Conservation (phyloP, 306 rosid species). For the Hylodesmum podocarpum region DNA sequence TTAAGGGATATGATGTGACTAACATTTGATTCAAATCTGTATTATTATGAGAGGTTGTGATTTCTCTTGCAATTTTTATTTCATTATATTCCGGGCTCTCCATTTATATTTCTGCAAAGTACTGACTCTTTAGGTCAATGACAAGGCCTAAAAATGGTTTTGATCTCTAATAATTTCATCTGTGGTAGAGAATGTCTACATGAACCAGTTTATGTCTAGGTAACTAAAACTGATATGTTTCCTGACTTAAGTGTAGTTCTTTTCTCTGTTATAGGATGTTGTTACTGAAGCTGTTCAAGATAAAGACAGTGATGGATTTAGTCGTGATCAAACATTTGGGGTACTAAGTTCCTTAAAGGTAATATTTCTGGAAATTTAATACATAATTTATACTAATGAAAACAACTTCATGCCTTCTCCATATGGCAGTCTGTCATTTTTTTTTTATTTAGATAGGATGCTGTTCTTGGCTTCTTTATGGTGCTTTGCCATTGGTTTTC, state of each 20-base stretch:
- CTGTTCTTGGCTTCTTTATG: conserved; percentile 6
- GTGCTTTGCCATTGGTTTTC: conserved; percentile 18
- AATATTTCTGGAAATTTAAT: conserved; percentile 19
- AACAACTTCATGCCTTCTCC: conserved; percentile 9
- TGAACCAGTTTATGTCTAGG: conserved; percentile 5
- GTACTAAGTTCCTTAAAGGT: conserved; percentile 75
- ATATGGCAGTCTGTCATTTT: background rate
- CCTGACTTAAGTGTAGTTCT: conserved; percentile 1
- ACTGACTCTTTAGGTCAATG: conserved; percentile 1
- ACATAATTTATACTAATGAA: conserved; percentile 1
- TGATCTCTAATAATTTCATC: background rate
- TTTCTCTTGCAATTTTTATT: background rate
- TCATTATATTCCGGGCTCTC: background rate
- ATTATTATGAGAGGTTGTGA: background rate
- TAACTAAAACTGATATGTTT: background rate
- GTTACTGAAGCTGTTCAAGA: conserved; percentile 55
- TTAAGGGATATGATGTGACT: background rate
- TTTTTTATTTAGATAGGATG: conserved; percentile 13
- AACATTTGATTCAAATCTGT: conserved; percentile 12
- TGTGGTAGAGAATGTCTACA: conserved; percentile 12
- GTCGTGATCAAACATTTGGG: conserved; percentile 47
- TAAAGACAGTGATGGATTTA: conserved; percentile 51
- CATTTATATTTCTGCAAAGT: background rate
- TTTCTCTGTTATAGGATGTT: conserved; percentile 53
- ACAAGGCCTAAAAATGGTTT: background rate